These are phyloP conservation scores for Cochliopodium minus DNA, from an alignment of 208 protist genomes.

Conservation along the genomic window DNA sequence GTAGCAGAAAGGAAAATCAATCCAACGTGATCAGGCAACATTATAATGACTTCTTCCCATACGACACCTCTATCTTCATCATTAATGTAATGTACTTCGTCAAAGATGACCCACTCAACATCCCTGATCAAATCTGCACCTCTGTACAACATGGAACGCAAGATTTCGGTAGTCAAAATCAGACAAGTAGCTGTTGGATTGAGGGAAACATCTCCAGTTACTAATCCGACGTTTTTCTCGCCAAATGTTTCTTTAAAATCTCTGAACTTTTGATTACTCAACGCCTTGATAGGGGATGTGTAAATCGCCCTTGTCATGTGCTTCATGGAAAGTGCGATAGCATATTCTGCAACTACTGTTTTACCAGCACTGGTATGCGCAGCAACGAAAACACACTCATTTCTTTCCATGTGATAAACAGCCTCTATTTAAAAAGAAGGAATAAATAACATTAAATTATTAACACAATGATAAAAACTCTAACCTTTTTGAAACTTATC, in stretches of 20 bases:
- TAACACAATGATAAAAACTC: too few species aligned
- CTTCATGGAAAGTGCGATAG: constrained; percentile 87
- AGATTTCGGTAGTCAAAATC: constrained; percentile 79
- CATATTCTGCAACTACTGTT: constrained; percentile 97
- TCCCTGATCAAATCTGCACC: constrained; percentile 54
- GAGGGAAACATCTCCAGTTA: constrained; percentile 78
- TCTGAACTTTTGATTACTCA: constrained; percentile 81
- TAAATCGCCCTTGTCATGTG: constrained; percentile 83
- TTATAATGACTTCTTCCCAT: constrained; percentile 80
- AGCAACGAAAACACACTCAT: constrained; percentile 94
- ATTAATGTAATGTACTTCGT: constrained; percentile 72
- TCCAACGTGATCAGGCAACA: constrained; percentile 57
- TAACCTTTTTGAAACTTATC: constrained; percentile 10
- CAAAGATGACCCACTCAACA: constrained; percentile 69
- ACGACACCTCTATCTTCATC: constrained; percentile 52
- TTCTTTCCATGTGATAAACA: constrained; percentile 74
- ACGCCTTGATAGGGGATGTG: constrained; percentile 80
- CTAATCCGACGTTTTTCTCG: constrained; percentile 69
- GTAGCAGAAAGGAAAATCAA: constrained; percentile 67
- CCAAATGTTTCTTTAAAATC: constrained; percentile 47
- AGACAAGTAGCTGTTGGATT: constrained; percentile 55
- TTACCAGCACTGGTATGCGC: constrained; percentile 99
- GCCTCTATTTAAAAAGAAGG: constrained; percentile 78
- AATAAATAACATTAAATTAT: too few species aligned
- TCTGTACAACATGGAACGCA: constrained; percentile 55